Conservation (phyloP, 2,329 filamentous ascomycete genomes). For the Cladophialophora carrionii region DNA sequence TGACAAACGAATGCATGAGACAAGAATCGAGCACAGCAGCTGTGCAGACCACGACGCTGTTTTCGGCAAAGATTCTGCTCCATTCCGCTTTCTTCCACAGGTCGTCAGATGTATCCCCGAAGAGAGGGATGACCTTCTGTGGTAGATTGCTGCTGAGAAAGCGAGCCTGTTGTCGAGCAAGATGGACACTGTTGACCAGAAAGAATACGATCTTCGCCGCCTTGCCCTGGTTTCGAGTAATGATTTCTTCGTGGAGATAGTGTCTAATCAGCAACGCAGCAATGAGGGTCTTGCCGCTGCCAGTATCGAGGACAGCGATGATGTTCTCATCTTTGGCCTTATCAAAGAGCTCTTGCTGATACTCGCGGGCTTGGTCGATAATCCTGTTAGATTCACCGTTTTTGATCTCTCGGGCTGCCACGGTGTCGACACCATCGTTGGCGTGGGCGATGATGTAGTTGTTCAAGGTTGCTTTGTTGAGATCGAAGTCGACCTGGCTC, state of each 20-base stretch:
- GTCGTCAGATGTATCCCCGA: conserved; percentile 68
- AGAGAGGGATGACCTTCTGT: conserved; percentile 72
- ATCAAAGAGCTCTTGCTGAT: conserved; percentile 90
- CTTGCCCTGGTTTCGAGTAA: conserved; percentile 65
- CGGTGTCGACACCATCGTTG: conserved; percentile 10
- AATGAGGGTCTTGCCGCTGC: conserved; percentile 95
- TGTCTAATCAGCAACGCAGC: conserved; percentile 81
- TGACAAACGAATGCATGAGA: conserved; percentile 76
- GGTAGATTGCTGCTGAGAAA: conserved; percentile 82
- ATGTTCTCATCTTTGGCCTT: conserved; percentile 81
- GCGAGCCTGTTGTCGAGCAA: conserved; percentile 86
- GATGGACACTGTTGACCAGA: conserved; percentile 70
- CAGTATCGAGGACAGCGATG: conserved; percentile 73
- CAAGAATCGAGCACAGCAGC: conserved; percentile 82
- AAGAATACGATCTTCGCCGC: conserved; percentile 77
- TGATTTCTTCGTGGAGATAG: conserved; percentile 75
- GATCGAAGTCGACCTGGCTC: conserved; percentile 11
- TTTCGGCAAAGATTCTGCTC: conserved; percentile 61
- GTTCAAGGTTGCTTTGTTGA: conserved; percentile 28
- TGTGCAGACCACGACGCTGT: conserved; percentile 89
- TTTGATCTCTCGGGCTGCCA: conserved; percentile 42
- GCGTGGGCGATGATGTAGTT: conserved; percentile 24
- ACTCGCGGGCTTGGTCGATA: conserved; percentile 80
- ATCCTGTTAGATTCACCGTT: conserved; percentile 61
- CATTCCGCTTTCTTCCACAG: conserved; percentile 63